Base-by-base conservation (phyloP, 2,329 filamentous ascomycete genomes). In the Colletotrichum ledebouriae region DNA sequence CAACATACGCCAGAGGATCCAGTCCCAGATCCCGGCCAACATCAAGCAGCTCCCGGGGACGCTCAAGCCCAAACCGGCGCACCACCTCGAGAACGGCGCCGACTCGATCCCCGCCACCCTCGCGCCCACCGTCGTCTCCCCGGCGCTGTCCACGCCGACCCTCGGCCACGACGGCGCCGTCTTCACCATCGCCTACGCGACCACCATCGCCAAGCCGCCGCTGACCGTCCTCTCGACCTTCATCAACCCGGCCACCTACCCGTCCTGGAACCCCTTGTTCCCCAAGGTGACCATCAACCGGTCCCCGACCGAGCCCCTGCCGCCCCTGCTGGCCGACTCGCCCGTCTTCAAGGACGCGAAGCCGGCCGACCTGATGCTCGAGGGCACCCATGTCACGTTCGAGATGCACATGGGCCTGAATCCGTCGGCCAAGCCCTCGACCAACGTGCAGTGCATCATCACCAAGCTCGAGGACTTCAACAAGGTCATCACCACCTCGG, bases 201-300 rank as follows among this genome's bases (percentile, higher is more conserved):
- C 74, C 37, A 70, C 65, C 69, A 78, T 82, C 70, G 72, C 73
- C 56, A 79, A 77, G 7, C 62, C 79, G 49, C 78, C 79, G 1
- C 70, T 67, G 9, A 70, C 69, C 33, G 78, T 76, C 58, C 69
- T 80, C 50, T 72, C 73, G 60, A 69, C 76, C 50, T 41, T 79
- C 37, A 71, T 78, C 49, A 73, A 78, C 49, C 70, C 78, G 29
- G 47, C 73, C 20, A 71, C 73, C 7, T 82, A 78, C 73, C 72
- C 75, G 4, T 49, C 67, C n/a, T 81, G 80, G 78, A 81, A 80
- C 73, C 71, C 71, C 50, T 80, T 79, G 69, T 70, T 76, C 59
- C 76, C 75, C 3, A 66, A 68, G 37, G 73, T 74, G 61, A 73
- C 70, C 47, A 71, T 80, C 64, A 69, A 69, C 57, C 70, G 73